phyloP scores from a whole-genome alignment of 192 early-diverging fungal genomes.

The Coemansia erecta region DNA sequence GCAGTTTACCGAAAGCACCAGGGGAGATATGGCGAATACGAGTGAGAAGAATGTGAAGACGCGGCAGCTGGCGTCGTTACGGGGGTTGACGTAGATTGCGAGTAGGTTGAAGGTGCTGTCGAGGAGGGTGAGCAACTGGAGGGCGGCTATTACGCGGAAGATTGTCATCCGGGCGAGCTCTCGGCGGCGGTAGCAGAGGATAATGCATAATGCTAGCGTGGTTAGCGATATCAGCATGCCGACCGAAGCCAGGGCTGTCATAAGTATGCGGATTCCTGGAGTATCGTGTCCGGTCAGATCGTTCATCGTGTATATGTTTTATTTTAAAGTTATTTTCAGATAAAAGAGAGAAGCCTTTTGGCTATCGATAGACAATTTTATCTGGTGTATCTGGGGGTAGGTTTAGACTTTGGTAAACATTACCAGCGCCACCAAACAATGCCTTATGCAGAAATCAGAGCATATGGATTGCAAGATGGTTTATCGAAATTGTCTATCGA shows the following conservation, averaged over 20 bases:
- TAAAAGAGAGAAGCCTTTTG: too few relatives aligned
- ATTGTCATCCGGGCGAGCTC: constrained; percentile 36
- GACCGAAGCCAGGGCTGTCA: constrained; percentile 5
- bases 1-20: constrained; percentile 30
- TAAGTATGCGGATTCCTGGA: constrained; percentile 6
- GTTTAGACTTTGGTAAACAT: too few relatives aligned
- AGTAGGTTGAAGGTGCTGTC: constrained; percentile 20
- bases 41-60: constrained; percentile 21
- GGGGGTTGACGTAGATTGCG: constrained; percentile 4
- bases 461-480: too few relatives aligned
- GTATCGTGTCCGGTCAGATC: constrained; percentile 21
- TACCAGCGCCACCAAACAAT: too few relatives aligned
- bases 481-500: too few relatives aligned
- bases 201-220: constrained; percentile 11
- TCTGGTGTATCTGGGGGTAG: too few relatives aligned
- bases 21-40: constrained; percentile 13
- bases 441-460: too few relatives aligned
- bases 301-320: constrained; percentile 14
- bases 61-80: constrained; percentile 13
- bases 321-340: too few relatives aligned
- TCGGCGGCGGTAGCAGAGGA: constrained; percentile 13
- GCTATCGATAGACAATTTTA: too few relatives aligned
- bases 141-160: constrained; percentile 23
- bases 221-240: constrained; percentile 14
- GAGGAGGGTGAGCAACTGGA: constrained; percentile 25